Conservation (phyloP, 441 rosid genomes). For the Brassica balearica region DNA sequence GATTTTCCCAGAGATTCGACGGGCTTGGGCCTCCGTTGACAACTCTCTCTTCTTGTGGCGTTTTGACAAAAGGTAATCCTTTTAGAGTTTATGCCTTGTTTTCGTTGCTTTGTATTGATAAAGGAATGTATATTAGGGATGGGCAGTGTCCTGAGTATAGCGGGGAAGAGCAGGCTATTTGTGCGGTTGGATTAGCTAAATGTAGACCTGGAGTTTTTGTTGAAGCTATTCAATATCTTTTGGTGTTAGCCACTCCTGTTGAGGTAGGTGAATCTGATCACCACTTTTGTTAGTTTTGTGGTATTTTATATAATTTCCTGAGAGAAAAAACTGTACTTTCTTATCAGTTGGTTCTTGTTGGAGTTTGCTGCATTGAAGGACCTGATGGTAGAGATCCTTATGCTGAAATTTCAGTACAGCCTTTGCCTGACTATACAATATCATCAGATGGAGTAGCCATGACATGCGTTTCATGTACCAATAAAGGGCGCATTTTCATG, state of each 20-base stretch:
- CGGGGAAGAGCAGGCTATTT: slow-evolving; percentile 90
- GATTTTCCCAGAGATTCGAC: slow-evolving; percentile 85
- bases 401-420: slow-evolving; percentile 88
- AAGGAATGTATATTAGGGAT: slow-evolving; percentile 56
- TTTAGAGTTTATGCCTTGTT: slow-evolving; percentile 6
- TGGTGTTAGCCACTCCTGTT: slow-evolving; percentile 89
- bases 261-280: slow-evolving; percentile 59
- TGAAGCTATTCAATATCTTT: slow-evolving; percentile 92
- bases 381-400: slow-evolving; percentile 89
- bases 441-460: slow-evolving; percentile 96
- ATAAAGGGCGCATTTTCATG: slow-evolving; percentile 86
- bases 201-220: slow-evolving; percentile 87
- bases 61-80: slow-evolving; percentile 84
- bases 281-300: slow-evolving; percentile 8
- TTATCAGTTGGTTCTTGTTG: slow-evolving; percentile 91
- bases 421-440: slow-evolving; percentile 86
- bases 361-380: slow-evolving; percentile 89
- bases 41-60: slow-evolving; percentile 95
- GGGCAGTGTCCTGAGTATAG: slow-evolving; percentile 96
- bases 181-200: slow-evolving; percentile 93
- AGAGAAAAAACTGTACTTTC: slow-evolving; percentile 30
- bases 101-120: not conserved
- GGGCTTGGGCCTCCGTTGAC: slow-evolving; percentile 98
- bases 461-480: slow-evolving; percentile 86
- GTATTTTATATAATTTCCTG: slow-evolving; percentile 36